Conservation (phyloP, 495 filamentous ascomycete species). For the Trichocladium uniseriatum region DNA sequence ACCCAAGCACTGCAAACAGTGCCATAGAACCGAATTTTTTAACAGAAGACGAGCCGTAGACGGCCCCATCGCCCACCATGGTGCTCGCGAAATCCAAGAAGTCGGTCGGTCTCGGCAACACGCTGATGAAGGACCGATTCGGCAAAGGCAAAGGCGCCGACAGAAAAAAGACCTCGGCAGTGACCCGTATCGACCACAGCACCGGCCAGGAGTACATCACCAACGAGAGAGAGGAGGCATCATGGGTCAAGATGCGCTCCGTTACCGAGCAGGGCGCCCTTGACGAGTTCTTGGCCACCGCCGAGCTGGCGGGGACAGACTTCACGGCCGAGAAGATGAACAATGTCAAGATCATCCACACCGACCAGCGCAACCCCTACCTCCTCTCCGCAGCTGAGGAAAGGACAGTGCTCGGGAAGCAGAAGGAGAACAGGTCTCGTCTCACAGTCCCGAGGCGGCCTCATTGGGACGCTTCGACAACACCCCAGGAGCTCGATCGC, state of each 20-base stretch:
- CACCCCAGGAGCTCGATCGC: constrained; percentile 66
- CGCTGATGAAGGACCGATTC: constrained; percentile 87
- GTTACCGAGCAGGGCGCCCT: constrained; percentile 95
- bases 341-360: constrained; percentile 96
- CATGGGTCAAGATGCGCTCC: constrained; percentile 94
- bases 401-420: constrained; percentile 64
- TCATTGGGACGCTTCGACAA: constrained; percentile 77
- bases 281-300: constrained; percentile 66
- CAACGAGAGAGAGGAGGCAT: constrained; percentile 63
- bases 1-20: neutral
- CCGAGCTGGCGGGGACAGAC: constrained; percentile 92
- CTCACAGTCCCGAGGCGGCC: constrained; percentile 88
- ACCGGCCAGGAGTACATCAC: constrained; percentile 61
- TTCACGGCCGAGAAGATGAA: constrained; percentile 99
- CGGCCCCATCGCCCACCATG: constrained; percentile 45
- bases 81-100: constrained; percentile 93
- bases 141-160: constrained; percentile 76
- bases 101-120: constrained; percentile 73
- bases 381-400: constrained; percentile 85
- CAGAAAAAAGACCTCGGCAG: constrained; percentile 49
- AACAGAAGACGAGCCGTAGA: neutral
- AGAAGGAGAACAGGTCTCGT: constrained; percentile 61
- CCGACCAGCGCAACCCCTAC: constrained; percentile 90
- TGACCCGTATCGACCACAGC: constrained; percentile 50
- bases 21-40: neutral